Conservation (phyloP, 345 rosid species). For the Pelargonium nanum region DNA sequence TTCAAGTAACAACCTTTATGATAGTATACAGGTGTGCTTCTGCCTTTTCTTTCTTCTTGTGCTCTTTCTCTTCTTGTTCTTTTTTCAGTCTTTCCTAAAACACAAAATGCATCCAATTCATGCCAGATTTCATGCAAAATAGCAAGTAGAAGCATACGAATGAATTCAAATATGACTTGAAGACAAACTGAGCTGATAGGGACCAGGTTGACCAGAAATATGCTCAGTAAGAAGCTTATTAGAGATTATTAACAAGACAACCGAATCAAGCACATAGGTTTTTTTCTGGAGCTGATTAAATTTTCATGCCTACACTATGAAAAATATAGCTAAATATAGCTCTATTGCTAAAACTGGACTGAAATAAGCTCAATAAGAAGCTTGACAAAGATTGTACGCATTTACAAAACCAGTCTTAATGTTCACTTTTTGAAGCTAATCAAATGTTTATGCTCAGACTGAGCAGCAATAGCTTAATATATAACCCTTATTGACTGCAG, state of each 20-base stretch:
- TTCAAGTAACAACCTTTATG: constrained; percentile 46
- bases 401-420: constrained; percentile 2
- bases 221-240: background rate
- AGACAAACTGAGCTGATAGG: constrained; percentile 2
- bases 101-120: constrained; percentile 2
- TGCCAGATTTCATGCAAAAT: constrained; percentile 7
- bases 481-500: background rate
- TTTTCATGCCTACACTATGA: background rate
- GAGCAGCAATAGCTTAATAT: background rate
- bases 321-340: background rate
- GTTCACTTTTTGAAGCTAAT: constrained; percentile 2
- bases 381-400: constrained; percentile 3
- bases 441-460: constrained; percentile 6
- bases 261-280: background rate
- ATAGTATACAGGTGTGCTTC: constrained; percentile 85
- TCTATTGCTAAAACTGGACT: background rate
- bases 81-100: constrained; percentile 79
- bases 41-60: constrained; percentile 79
- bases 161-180: background rate
- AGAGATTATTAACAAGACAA: background rate
- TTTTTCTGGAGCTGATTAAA: background rate
- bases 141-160: background rate
- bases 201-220: background rate
- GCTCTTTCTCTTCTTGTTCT: constrained; percentile 93
- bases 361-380: background rate